A percentile compares a stretch with the other conserved stretches of the same genome.
Conservation (phyloP, 2,329 filamentous ascomycete species). For the Ambrosiella xylebori region DNA sequence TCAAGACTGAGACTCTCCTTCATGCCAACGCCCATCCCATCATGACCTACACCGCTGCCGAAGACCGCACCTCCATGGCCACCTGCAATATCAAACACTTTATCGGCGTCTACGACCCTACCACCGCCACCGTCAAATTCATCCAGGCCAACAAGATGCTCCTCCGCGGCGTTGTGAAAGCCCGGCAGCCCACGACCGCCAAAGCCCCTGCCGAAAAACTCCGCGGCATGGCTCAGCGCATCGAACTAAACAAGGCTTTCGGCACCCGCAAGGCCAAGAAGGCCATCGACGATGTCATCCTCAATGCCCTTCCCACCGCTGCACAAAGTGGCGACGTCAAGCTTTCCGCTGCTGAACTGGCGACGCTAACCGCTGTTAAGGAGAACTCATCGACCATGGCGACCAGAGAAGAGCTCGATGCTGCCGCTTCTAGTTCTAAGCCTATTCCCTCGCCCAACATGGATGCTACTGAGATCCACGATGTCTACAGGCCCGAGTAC, state of each 20-base stretch:
- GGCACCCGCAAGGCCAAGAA: constrained; percentile 78
- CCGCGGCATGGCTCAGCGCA: constrained; percentile 42
- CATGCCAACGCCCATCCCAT: constrained; percentile 39
- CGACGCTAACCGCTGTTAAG: constrained; percentile 47
- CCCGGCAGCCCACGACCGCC: constrained; percentile 29
- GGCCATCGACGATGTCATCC: constrained; percentile 47
- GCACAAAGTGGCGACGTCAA: constrained; percentile 27
- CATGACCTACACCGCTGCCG: constrained; percentile 41
- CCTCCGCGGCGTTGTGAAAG: constrained; percentile 37
- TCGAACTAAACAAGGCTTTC: constrained; percentile 59
- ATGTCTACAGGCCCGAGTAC: constrained; percentile 52
- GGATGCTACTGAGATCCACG: constrained; percentile 46
- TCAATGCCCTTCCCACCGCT: constrained; percentile 49
- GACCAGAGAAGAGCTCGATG: constrained; percentile 46
- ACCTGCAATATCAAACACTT: constrained; percentile 40
- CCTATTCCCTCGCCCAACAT: constrained; percentile 56
- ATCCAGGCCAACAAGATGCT: constrained; percentile 48
- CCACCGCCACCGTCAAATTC: constrained; percentile 40
- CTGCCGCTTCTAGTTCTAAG: constrained; percentile 47
- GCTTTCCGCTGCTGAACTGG: constrained; percentile 37
- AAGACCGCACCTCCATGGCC: constrained; percentile 17
- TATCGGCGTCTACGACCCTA: constrained; percentile 45
- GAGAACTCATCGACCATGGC: constrained; percentile 48
- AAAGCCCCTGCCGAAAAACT: constrained; percentile 25
- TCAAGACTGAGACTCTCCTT: constrained; percentile 33